A percentile compares a stretch with the other conserved stretches of the same genome.
Conservation (phyloP, 495 filamentous ascomycete genomes). For the Xylaria palmicola region DNA sequence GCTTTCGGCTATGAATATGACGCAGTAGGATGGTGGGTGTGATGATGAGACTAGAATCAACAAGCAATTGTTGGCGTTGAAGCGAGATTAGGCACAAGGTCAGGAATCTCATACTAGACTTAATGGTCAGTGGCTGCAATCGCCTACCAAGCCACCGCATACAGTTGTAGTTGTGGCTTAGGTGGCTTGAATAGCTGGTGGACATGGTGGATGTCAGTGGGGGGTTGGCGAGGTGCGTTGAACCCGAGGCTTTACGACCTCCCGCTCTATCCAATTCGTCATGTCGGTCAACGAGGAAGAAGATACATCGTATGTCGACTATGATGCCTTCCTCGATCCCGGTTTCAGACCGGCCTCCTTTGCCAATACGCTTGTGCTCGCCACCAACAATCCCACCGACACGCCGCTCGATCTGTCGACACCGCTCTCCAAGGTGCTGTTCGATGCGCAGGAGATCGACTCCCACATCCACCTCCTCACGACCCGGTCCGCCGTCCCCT, state of each 20-base stretch:
- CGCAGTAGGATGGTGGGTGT: too few relatives aligned
- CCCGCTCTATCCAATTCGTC: not conserved
- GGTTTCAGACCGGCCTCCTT: constrained; percentile 76
- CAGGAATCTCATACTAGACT: too few relatives aligned
- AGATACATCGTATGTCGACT: constrained; percentile 91
- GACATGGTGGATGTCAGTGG: not conserved
- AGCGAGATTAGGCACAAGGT: too few relatives aligned
- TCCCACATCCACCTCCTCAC: constrained; percentile 91
- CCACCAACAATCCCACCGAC: constrained; percentile 90
- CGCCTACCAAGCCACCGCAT: too few relatives aligned
- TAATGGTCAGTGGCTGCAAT: too few relatives aligned
- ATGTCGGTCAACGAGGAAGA: constrained; percentile 40
- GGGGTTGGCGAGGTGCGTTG: not conserved
- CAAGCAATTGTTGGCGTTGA: too few relatives aligned
- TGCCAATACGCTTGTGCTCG: constrained; percentile 82
- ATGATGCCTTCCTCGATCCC: constrained; percentile 86
- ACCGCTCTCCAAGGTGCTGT: constrained; percentile 88
- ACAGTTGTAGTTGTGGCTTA: too few relatives aligned
- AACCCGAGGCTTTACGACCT: not conserved
- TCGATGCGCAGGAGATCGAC: constrained; percentile 96
- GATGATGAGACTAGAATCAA: too few relatives aligned
- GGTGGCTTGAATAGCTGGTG: constrained; percentile 4
- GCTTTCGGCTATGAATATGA: too few relatives aligned
- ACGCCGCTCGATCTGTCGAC: constrained; percentile 89
- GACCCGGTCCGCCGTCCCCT: constrained; percentile 75